Evolutionary conservation across 179 eudicot genomes (phyloP), one percentile per base, ranked within the genome.

Genomic region (Dionaea muscipula): DNA sequence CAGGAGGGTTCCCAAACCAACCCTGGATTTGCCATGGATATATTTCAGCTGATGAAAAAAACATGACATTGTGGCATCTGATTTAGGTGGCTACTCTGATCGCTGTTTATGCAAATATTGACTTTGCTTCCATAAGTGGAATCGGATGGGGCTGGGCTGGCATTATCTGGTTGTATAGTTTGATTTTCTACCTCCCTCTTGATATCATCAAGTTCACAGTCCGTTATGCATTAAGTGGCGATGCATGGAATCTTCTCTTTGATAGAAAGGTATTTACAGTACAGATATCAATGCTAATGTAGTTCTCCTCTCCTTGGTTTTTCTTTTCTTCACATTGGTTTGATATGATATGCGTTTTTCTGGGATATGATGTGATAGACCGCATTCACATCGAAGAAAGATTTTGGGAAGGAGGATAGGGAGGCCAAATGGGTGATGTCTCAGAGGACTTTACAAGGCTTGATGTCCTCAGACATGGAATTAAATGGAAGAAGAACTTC

Each of bases 141-240:
- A 79, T 84, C n/a, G 89, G 94, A 40, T 84, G 94, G 85, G 77
- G 85, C 18, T 82, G 94, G 94, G 85, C 83, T 54, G 94, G 89
- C 57, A 82, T 84, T 46, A 82, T 82, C 41, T 84, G 94, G 94
- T 40, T 84, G 49, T 84, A 82, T 55, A 77, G 81, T 67, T 60
- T 84, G 57, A 58, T 82, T 26, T 82, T 82, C 69, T 84, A 79
- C 65, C 26, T 84, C 38, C 86, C 89, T 13, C 82, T 82, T 0
- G 89, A 84, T 45, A 53, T 82, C 9, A 80, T 84, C 67, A 84
- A 84, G 62, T 84, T 84, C 64, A 26, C 51, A 1, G 71, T 84
- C 19, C 80, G 69, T 25, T 84, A 84, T 50, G 75, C 78, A 63
- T 67, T 77, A 50, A 77, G 89, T 18, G 89, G 94, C 61, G 68